Base-by-base conservation (phyloP, 1,284 basidiomycete species). In the Austroboletus sp. region DNA sequence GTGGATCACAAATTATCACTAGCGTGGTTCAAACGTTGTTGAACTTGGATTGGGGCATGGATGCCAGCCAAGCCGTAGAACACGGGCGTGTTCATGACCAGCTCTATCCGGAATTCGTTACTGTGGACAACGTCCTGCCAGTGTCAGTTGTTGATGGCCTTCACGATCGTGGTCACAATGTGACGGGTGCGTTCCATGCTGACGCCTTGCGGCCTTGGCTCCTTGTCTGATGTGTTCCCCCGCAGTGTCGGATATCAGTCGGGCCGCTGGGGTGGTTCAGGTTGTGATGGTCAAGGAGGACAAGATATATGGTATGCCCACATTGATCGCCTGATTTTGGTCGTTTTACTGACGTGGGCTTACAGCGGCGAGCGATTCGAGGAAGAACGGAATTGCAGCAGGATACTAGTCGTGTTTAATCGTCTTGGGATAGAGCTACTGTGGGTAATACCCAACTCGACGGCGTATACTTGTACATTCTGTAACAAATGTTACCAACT, bases 21-120 rank as follows among this genome's bases (percentile, higher is more conserved):
- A 70, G 89, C 0, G 69, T 96, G 6, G 79, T 88, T 40, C 91
- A 95, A 62, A 80, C 84, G 19, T 66, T 98, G 7, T 66, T 96
- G 17, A 91, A 95, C 63, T 62, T 91, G 17, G 74, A 88, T 45
- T 88, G 86, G 76, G 92, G 86, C 0, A 72, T 89, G 67, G 82
- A 95, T 57, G 64, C 87, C 26, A 82, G 84, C 48, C 65, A 75
- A 26, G 89, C 94, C 0, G 80, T 98, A 30, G 95, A 98, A 66
- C 76, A 70, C 52, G 84, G 89, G 0, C 75, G 94, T n/a, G 62
- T 96, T n/a, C 94, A 98, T 61, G 81, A 96, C 61, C 95, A 98
- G 63, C 70, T 96, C 23, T 84, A 83, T 51, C 94, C 95, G 0
- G 49, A 62, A 12, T 36, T 66, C 21, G 73, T 89, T 4, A 77